Evolutionary conservation across 352 stramenopile species (phyloP).

Genomic region (Pythium volutum): DNA sequence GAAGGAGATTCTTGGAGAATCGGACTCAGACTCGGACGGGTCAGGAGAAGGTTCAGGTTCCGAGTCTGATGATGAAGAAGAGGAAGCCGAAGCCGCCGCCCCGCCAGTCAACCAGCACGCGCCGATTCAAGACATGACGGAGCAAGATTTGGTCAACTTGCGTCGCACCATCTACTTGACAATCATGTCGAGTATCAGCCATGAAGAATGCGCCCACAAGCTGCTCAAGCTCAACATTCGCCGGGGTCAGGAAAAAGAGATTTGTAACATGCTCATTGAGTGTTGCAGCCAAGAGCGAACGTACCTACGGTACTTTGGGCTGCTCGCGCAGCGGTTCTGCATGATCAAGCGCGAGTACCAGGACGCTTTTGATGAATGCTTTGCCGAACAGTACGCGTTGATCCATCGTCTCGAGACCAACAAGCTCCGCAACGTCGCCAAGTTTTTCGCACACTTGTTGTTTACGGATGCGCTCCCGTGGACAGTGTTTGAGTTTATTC

Average conservation of each 20-base stretch:
- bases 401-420: conserved; percentile 99
- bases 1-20: conserved; percentile 96
- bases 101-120: conserved; percentile 20
- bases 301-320: conserved; percentile 96
- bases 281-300: conserved; percentile 98
- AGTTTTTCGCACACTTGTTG: conserved; percentile 98
- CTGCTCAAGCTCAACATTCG: conserved; percentile 97
- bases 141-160: conserved; percentile 97
- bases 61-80: conserved; percentile 57
- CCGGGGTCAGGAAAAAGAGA: conserved; percentile 94
- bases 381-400: conserved; percentile 93
- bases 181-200: conserved; percentile 99
- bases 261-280: conserved; percentile 99
- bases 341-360: conserved; percentile 95
- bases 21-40: conserved; percentile 70
- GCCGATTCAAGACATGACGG: conserved; percentile 95
- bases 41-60: conserved; percentile 15
- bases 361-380: conserved; percentile 93
- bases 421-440: conserved; percentile 98
- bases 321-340: conserved; percentile 97
- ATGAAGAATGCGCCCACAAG: conserved; percentile 99
- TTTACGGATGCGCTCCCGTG: conserved; percentile 97
- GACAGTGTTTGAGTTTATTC: conserved; percentile 96
- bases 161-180: conserved; percentile 99
- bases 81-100: conserved; percentile 25